Evolutionary conservation across 1,284 basidiomycete species (phyloP).

Genomic region (Trametes polyzona): DNA sequence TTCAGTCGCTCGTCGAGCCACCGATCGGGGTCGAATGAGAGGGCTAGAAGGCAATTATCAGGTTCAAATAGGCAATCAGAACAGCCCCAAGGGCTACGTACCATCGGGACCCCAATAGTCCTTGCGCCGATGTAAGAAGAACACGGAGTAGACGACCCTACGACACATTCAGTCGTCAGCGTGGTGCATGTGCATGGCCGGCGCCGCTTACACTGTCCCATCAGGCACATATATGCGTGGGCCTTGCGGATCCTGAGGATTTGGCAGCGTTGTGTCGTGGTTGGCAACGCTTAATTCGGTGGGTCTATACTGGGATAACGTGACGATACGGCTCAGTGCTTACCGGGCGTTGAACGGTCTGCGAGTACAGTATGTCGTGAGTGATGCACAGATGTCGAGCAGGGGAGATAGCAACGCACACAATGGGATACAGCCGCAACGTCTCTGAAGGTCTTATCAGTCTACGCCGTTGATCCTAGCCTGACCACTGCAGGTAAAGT

Average conservation of each 20-base stretch:
- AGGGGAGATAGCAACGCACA: slow-evolving; percentile 31
- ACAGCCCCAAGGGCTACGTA: background rate
- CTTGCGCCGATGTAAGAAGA: slow-evolving; percentile 35
- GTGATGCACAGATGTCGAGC: background rate
- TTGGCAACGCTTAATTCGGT: slow-evolving; percentile 17
- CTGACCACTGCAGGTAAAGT: background rate
- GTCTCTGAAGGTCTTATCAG: slow-evolving; percentile 27
- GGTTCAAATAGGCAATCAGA: too few relatives aligned
- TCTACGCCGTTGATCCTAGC: background rate
- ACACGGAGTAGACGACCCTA: slow-evolving; percentile 31
- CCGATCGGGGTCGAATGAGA: slow-evolving; percentile 61
- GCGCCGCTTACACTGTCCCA: slow-evolving; percentile 21
- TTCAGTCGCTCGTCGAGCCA: slow-evolving; percentile 57
- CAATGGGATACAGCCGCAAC: slow-evolving; percentile 37
- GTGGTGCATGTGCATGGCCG: too few relatives aligned
- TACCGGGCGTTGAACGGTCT: slow-evolving; percentile 35
- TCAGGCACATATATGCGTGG: slow-evolving; percentile 34
- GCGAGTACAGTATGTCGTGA: too few relatives aligned
- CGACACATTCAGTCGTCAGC: background rate
- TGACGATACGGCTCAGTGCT: background rate
- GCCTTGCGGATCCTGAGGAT: slow-evolving; percentile 22
- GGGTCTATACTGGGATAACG: too few relatives aligned
- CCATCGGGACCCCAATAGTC: slow-evolving; percentile 38
- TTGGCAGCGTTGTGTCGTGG: slow-evolving; percentile 27
- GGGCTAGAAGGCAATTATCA: slow-evolving; percentile 35